These are phyloP conservation scores for Austroboletus niveus DNA, from an alignment of 1,284 basidiomycete species.

Conservation along the genomic window DNA sequence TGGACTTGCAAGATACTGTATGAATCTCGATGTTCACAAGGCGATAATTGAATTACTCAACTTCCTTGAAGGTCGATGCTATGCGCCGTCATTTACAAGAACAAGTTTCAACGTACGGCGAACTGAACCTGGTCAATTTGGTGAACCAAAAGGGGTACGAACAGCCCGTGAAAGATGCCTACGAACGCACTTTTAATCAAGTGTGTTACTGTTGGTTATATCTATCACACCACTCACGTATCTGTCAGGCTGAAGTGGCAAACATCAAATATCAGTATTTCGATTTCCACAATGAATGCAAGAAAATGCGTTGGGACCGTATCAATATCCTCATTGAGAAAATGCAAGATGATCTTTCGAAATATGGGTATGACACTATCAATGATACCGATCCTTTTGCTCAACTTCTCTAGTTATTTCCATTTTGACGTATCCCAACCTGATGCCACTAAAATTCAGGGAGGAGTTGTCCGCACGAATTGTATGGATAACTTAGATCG, in stretches of 20 bases:
- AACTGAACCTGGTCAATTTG: slow-evolving; percentile 84
- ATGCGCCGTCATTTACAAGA: slow-evolving; percentile 76
- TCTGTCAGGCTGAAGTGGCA: slow-evolving; percentile 53
- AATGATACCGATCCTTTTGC: neutral
- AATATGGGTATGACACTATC: slow-evolving; percentile 58
- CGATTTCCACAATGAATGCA: slow-evolving; percentile 98
- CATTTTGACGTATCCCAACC: slow-evolving; percentile 50
- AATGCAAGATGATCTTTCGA: slow-evolving; percentile 70
- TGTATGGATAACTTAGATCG: slow-evolving; percentile 97
- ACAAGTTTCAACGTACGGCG: slow-evolving; percentile 77
- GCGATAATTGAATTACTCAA: slow-evolving; percentile 2
- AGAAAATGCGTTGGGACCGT: slow-evolving; percentile 92
- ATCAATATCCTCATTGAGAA: slow-evolving; percentile 83
- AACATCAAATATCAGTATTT: slow-evolving; percentile 92
- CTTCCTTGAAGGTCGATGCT: slow-evolving; percentile 57
- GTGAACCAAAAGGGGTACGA: slow-evolving; percentile 97
- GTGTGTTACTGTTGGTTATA: slow-evolving; percentile 32
- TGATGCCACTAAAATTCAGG: slow-evolving; percentile 56
- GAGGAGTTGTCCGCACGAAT: slow-evolving; percentile 76
- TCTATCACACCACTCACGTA: slow-evolving; percentile 4
- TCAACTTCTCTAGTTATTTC: slow-evolving; percentile 61
- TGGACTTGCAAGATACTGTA: slow-evolving; percentile 87
- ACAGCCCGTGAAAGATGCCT: slow-evolving; percentile 94
- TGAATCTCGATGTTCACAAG: slow-evolving; percentile 24
- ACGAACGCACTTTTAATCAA: slow-evolving; percentile 76